Conservation (phyloP, 139 green algal species). For the Chlorella sp. region DNA sequence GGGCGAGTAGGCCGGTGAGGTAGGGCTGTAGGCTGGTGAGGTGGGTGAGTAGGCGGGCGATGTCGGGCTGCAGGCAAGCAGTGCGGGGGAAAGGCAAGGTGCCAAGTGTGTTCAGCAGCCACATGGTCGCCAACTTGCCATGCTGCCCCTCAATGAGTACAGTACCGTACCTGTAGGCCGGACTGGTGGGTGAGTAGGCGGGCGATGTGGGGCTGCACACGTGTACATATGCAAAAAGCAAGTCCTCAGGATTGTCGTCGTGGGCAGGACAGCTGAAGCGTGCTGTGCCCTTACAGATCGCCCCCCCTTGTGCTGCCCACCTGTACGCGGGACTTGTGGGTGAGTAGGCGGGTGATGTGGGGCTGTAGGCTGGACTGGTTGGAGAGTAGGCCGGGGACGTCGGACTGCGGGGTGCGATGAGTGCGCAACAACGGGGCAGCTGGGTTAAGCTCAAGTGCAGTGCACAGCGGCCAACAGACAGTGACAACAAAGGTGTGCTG, state of each 20-base stretch:
- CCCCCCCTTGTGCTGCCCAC: too few relatives aligned
- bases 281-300: too few relatives aligned
- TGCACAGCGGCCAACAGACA: constrained; percentile 46
- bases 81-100: too few relatives aligned
- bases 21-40: constrained; percentile 46
- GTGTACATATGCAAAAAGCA: too few relatives aligned
- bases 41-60: constrained; percentile 47
- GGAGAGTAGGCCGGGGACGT: constrained; percentile 57
- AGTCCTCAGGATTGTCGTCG: too few relatives aligned
- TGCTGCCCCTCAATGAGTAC: too few relatives aligned
- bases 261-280: too few relatives aligned
- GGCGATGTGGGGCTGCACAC: constrained; percentile 49
- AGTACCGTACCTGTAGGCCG: too few relatives aligned
- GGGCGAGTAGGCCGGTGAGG: constrained; percentile 34
- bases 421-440: too few relatives aligned
- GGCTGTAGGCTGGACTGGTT: constrained; percentile 51
- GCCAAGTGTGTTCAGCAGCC: too few relatives aligned
- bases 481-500: constrained; percentile 70
- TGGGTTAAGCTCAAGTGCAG: too few relatives aligned
- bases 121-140: too few relatives aligned
- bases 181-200: constrained; percentile 34
- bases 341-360: constrained; percentile 39
- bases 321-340: constrained; percentile 47
- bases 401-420: constrained; percentile 43
- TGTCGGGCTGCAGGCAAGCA: constrained; percentile 44